Percentiles rank a stretch among this genome's conserved stretches.
These are phyloP conservation scores for Ogataea zsoltii DNA, from an alignment of 805 yeast species.

Conservation along the genomic window DNA sequence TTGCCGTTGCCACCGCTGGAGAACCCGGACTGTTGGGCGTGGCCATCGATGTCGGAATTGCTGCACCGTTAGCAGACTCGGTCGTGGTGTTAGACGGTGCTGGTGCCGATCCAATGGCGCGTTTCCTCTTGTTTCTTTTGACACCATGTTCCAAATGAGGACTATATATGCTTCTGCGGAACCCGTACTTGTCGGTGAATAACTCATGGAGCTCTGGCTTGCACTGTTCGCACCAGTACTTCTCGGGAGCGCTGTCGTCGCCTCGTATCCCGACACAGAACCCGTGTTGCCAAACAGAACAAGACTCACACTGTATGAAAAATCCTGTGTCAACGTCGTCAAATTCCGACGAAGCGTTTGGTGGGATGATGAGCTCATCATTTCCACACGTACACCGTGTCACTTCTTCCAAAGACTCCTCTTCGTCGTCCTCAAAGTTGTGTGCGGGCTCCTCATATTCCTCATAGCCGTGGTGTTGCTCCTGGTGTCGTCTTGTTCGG, in stretches of 20 bases:
- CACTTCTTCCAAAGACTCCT: slow-evolving; percentile 41
- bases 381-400: slow-evolving; percentile 59
- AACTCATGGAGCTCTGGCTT: slow-evolving; percentile 76
- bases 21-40: slow-evolving; percentile 11
- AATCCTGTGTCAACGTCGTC: slow-evolving; percentile 56
- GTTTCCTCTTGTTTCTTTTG: slow-evolving; percentile 31
- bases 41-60: slow-evolving; percentile 12
- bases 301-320: slow-evolving; percentile 82
- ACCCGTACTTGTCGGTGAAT: slow-evolving; percentile 47
- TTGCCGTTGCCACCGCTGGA: slow-evolving; percentile 12
- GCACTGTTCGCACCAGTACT: slow-evolving; percentile 93
- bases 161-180: slow-evolving; percentile 49
- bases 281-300: slow-evolving; percentile 98
- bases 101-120: background rate
- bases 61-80: slow-evolving; percentile 5
- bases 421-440: slow-evolving; percentile 26
- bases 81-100: slow-evolving; percentile 2
- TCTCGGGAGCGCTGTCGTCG: slow-evolving; percentile 81
- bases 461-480: slow-evolving; percentile 23
- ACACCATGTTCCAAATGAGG: slow-evolving; percentile 39
- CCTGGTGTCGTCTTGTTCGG: slow-evolving; percentile 32
- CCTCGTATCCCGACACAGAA: slow-evolving; percentile 85
- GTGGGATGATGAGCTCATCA: slow-evolving; percentile 41
- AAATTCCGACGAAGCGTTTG: slow-evolving; percentile 30
- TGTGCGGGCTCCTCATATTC: slow-evolving; percentile 18